Evolutionary conservation across 1,284 basidiomycete genomes (phyloP), one percentile per base, ranked within the genome.

Genomic region (Rhizoctonia solani): DNA sequence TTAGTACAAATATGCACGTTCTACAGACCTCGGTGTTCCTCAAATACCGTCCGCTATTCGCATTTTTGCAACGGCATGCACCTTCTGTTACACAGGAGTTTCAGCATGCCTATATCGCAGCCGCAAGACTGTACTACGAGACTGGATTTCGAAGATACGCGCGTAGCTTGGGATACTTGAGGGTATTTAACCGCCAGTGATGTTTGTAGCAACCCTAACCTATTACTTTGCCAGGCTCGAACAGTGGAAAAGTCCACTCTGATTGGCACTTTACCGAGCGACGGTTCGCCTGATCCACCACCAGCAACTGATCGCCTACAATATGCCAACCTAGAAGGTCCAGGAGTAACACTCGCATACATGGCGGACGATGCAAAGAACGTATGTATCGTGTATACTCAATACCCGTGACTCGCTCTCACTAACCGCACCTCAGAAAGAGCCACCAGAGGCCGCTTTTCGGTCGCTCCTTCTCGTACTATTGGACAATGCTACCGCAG

Each of bases 101-200:
- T 21, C 94, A 96, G 76, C 83, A 93, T 53, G 89, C 91, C 3
- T 99, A 99, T 75, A 80, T 91, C 32, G 85, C 85, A 49, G 87
- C 91, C 11, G 90, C 92, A 3, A 85, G 95, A 21, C 85, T 93
- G 19, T 99, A 98, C 76, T 98, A 95, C 71, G 97, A 99, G 78
- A 98, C 97, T 16, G 93, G 90, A 0, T 95, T 99, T 75, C 81
- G 97, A 68, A 81, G 97, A 54, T 99, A 99, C 75, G 84, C 88
- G 29, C 82, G 97, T 32, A 89, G 88, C 72, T 79, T 98, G 50
- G 85, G 87, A 25, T 86, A 82, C 77, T 83, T 97, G 52, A 90
- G 90, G 81, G 88, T 90, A 54, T 72, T 78, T 55, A 54, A 55
- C 58, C 14, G 23, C 30, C 4, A 16, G 13, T 53, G 5, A 30